Base-by-base conservation (phyloP, 2,329 filamentous ascomycete species). In the Emergomyces pasteurianus region DNA sequence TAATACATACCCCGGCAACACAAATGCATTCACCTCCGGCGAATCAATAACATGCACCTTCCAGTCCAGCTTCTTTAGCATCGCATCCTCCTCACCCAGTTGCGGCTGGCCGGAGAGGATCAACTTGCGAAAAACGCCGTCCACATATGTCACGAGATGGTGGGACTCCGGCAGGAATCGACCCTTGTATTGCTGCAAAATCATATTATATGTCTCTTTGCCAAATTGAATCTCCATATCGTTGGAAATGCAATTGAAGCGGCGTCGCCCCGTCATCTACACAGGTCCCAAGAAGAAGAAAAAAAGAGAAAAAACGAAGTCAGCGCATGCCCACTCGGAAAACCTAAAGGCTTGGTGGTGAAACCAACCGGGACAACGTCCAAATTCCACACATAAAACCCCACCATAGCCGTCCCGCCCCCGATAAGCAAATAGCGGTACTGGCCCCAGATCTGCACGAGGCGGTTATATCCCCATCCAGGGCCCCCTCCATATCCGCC, bases 21-120 rank as follows among this genome's bases (percentile, higher is more conserved):
- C 84, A 70, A 86, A 86, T 0, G 84, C 84, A 68, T 86, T 86
- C 66, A 75, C 73, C 71, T 65, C 69, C n/a, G 53, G 42, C 62
- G 70, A 66, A 58, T 74, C 72, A 57, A 86, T 84, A 23, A 86
- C 83, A 70, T 83, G 77, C 0, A 85, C 78, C 63, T 81, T 80
- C 83, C 84, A 86, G 63, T 81, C 80, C 83, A 83, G 86, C 7
- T 56, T 53, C 36, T 49, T 52, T 23, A 60, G 43, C 31, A 42
- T 67, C 64, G 49, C 56, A 56, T 70, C 66, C 10, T 21, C 38
- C 23, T 36, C 38, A 2, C 40, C 54, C 28, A 57, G 54, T 42
- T 66, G 72, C 50, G 75, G 74, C 9, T 76, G 77, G 31, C 77
- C 79, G 61, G 77, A 74, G 12, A 83, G 81, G 50, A 86, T 74